Conservation (phyloP, 805 yeast genomes). For the Metschnikowia borealis region DNA sequence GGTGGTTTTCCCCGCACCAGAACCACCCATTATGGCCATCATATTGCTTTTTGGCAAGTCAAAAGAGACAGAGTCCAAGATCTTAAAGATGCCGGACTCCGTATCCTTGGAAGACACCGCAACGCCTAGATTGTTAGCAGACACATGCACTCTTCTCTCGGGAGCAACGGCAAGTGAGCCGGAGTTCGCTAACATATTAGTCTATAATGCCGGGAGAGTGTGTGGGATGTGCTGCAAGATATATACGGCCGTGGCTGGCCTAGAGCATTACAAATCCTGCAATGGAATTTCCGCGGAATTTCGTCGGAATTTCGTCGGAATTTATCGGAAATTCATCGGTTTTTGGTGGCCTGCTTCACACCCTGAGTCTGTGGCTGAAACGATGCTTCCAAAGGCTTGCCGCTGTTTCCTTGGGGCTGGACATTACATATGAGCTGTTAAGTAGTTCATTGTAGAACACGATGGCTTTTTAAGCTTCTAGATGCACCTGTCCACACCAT, state of each 20-base stretch:
- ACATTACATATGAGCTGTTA: not conserved
- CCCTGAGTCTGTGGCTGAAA: not conserved
- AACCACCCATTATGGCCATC: conserved; percentile 82
- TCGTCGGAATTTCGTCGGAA: not conserved
- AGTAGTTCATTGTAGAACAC: not conserved
- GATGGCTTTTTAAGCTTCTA: not conserved
- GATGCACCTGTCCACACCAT: not conserved
- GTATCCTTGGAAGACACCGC: conserved; percentile 11
- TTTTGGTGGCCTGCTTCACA: too few relatives aligned
- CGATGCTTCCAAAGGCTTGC: not conserved
- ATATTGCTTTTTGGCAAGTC: conserved; percentile 58
- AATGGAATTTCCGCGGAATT: conserved; percentile 1
- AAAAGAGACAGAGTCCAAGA: conserved; percentile 48
- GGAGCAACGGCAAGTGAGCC: conserved; percentile 11
- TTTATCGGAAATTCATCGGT: not conserved
- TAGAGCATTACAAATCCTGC: not conserved
- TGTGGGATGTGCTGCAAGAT: not conserved
- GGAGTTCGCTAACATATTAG: conserved; percentile 2
- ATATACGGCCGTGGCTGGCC: not conserved
- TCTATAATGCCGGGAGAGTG: not conserved
- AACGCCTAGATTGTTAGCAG: conserved; percentile 12
- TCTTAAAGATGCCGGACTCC: conserved; percentile 13
- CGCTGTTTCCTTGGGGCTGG: not conserved
- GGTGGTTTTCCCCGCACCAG: conserved; percentile 86
- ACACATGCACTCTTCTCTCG: conserved; percentile 12